Conservation (phyloP, 2,329 filamentous ascomycete species). For the Fusarium coicis region DNA sequence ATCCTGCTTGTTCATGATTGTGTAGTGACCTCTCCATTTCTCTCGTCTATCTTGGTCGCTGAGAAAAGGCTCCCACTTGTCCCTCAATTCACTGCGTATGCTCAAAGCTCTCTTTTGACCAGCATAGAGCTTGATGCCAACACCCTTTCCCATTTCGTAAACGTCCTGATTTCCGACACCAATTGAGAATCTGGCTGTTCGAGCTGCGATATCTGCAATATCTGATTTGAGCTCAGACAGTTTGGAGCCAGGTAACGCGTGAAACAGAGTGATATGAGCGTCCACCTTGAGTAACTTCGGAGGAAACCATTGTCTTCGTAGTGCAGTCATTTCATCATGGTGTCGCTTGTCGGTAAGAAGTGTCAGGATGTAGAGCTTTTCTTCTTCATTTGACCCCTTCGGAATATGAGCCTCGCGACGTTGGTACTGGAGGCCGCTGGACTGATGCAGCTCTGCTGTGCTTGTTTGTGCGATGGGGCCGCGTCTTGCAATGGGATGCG, state of each 20-base stretch:
- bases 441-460: not conserved
- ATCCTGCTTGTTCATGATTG: constrained; percentile 34
- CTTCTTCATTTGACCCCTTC: not conserved
- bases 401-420: constrained; percentile 18
- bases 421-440: constrained; percentile 16
- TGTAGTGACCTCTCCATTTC: constrained; percentile 34
- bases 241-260: constrained; percentile 30
- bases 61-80: constrained; percentile 19
- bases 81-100: constrained; percentile 18
- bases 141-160: constrained; percentile 30
- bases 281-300: constrained; percentile 21
- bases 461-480: not conserved
- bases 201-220: not conserved
- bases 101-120: not conserved
- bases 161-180: not conserved
- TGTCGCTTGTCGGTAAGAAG: constrained; percentile 22
- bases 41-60: constrained; percentile 21
- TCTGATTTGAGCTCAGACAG: constrained; percentile 12
- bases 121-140: constrained; percentile 15
- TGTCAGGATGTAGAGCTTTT: constrained; percentile 21
- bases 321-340: constrained; percentile 11
- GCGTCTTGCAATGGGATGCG: not conserved
- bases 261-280: constrained; percentile 31
- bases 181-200: constrained; percentile 1
- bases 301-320: constrained; percentile 31